These are phyloP conservation scores for Handroanthus guayacan DNA, from an alignment of 257 asterid genomes.

Conservation along the genomic window DNA sequence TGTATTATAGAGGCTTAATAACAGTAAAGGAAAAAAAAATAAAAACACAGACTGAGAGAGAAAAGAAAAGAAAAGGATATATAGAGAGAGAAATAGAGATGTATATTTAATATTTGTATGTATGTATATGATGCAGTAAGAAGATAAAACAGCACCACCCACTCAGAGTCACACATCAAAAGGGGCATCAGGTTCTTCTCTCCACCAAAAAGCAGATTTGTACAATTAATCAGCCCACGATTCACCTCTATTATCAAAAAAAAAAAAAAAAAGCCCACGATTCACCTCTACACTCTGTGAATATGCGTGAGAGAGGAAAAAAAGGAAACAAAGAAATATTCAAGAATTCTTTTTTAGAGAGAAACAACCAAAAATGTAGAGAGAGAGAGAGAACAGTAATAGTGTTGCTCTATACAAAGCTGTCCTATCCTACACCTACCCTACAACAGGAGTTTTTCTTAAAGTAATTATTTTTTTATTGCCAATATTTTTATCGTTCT, in stretches of 20 bases:
- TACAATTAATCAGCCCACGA: constrained; percentile 24
- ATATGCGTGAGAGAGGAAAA: constrained; percentile 35
- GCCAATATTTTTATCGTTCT: constrained; percentile 30
- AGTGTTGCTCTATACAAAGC: constrained; percentile 39
- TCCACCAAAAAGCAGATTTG: constrained; percentile 56
- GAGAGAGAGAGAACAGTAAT: constrained; percentile 22
- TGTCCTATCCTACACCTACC: constrained; percentile 60
- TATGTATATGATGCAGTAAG: constrained; percentile 22
- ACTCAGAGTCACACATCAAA: constrained; percentile 60
- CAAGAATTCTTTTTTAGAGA: constrained; percentile 16
- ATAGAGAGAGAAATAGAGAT: constrained; percentile 8
- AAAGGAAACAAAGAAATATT: constrained; percentile 3
- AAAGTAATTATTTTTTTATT: constrained; percentile 32
- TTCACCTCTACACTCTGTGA: constrained; percentile 7
- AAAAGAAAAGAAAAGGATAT: neutral
- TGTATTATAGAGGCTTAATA: neutral
- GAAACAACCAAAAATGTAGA: constrained; percentile 11
- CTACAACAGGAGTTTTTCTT: constrained; percentile 16
- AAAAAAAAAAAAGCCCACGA: too few relatives aligned
- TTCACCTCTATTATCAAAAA: neutral
- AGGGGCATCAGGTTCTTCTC: constrained; percentile 73
- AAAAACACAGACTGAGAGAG: constrained; percentile 21
- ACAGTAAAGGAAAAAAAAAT: neutral
- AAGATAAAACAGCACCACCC: constrained; percentile 72
- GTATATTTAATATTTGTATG: constrained; percentile 1